Base-by-base conservation (phyloP, 768 basidiomycete genomes). In the Rhizopogon vinicolor region DNA sequence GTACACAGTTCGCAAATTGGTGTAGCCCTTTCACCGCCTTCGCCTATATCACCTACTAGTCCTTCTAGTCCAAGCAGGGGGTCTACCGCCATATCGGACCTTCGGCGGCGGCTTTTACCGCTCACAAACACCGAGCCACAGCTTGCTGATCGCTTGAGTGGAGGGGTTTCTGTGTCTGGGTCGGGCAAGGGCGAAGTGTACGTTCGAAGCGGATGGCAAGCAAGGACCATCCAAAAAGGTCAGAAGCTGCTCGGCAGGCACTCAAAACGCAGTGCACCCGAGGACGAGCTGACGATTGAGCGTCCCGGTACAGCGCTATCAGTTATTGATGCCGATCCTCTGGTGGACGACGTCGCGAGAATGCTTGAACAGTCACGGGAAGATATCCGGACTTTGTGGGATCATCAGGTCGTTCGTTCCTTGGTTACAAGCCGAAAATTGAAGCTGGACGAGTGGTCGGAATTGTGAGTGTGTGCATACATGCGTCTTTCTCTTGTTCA, bases 391-490 rank as follows among this genome's bases (percentile, higher is more conserved):
- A 77, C 83, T 53, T 76, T 93, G 19, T 93, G 91, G 89, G 73
- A 76, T 45, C 85, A 90, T 59, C 80, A 85, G 0, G 78, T 80
- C 8, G 91, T 93, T 51, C 82, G 80, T 63, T 81, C 77, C 28
- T 70, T 92, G 68, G 84, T 91, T 44, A 74, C 74, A 19, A 84
- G 80, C 63, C 78, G 90, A 55, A 83, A 84, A 55, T 70, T 93
- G 48, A 86, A 88, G 63, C 74, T 93, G 50, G 90, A 93, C 60
- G 91, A 93, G 68, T 91, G 90, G 86, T 84, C 89, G 12, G 91
- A 92, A 72, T 93, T 89, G 91, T 93, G 65, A 69, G 91, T 77
- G 31, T 42, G 12, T 19, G 65, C 62, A 60, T 68, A 62, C 61
- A 72, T 63, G 60, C 59, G 22, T 49, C 39, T 13, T 44, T 48